Conservation (phyloP, 441 rosid species). For the Capsella rubella region DNA sequence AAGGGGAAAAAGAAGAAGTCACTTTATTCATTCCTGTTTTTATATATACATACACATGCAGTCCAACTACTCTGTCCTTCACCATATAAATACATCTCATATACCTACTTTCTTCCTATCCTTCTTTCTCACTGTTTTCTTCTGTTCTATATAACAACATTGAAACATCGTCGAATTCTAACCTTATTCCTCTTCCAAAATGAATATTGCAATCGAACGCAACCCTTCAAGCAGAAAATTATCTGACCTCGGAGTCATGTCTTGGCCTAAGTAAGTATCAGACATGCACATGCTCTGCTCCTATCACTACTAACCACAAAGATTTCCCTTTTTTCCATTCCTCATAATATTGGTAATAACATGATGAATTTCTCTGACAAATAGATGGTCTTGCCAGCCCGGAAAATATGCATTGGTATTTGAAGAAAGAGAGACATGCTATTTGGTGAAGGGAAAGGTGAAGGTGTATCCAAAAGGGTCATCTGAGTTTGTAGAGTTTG, state of each 20-base stretch:
- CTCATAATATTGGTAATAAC: constrained; percentile 22
- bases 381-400: constrained; percentile 94
- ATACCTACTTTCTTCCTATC: constrained; percentile 38
- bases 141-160: constrained; percentile 33
- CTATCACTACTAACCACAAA: constrained; percentile 2
- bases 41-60: constrained; percentile 40
- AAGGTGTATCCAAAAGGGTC: constrained; percentile 69
- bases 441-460: constrained; percentile 84
- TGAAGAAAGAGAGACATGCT: constrained; percentile 94
- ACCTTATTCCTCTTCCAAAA: constrained; percentile 40
- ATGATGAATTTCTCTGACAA: constrained; percentile 32
- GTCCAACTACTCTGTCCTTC: constrained; percentile 41
- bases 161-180: constrained; percentile 9
- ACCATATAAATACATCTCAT: constrained; percentile 39
- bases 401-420: constrained; percentile 88
- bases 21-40: constrained; percentile 43
- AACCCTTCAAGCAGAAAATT: constrained; percentile 72
- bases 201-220: constrained; percentile 64
- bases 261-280: constrained; percentile 91
- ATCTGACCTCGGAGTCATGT: constrained; percentile 80
- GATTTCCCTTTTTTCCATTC: constrained; percentile 11
- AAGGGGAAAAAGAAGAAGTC: constrained; percentile 27
- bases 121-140: constrained; percentile 26
- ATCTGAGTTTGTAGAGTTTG: constrained; percentile 79
- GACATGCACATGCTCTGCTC: constrained; percentile 22